Percentiles rank a stretch among this genome's conserved stretches.
Conservation (phyloP, 495 filamentous ascomycete genomes). For the Elaphomyces granulatus region DNA sequence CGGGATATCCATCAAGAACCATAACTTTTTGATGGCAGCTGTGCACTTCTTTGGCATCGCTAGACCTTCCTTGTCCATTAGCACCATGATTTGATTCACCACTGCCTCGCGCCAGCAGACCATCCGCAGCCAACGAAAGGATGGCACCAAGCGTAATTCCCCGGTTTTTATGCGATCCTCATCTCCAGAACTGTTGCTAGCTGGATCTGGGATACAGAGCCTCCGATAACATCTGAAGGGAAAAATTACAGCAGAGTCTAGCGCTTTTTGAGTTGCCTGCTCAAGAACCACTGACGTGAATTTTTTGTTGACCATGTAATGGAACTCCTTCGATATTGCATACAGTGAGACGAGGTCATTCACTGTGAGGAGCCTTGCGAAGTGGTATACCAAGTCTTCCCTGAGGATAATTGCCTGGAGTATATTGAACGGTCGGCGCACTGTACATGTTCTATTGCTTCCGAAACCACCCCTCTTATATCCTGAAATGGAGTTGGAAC, state of each 20-base stretch:
- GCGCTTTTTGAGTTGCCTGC: constrained; percentile 26
- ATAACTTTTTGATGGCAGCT: constrained; percentile 41
- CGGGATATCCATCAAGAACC: constrained; percentile 49
- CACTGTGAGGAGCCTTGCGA: constrained; percentile 35
- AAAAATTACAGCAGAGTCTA: constrained; percentile 35
- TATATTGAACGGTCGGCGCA: constrained; percentile 32
- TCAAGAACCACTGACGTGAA: constrained; percentile 26
- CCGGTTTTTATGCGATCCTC: constrained; percentile 7
- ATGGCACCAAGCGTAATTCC: constrained; percentile 25
- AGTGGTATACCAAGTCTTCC: constrained; percentile 33
- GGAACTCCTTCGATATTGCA: constrained; percentile 41
- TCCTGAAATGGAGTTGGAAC: too few relatives aligned
- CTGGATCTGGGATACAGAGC: constrained; percentile 37
- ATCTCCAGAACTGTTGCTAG: constrained; percentile 1
- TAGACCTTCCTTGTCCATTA: constrained; percentile 35
- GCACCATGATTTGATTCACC: constrained; percentile 39
- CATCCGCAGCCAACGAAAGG: constrained; percentile 40
- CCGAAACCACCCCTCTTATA: too few relatives aligned
- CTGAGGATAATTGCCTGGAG: constrained; percentile 32
- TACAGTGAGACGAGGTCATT: constrained; percentile 41
- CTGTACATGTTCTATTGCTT: too few relatives aligned
- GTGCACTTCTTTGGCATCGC: constrained; percentile 31
- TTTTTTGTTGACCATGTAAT: constrained; percentile 33
- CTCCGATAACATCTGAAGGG: constrained; percentile 33
- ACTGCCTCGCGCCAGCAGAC: constrained; percentile 31